A percentile compares a stretch with the other conserved stretches of the same genome.
phyloP scores from a whole-genome alignment of 768 basidiomycete genomes.

The Rhizopogon vinicolor region DNA sequence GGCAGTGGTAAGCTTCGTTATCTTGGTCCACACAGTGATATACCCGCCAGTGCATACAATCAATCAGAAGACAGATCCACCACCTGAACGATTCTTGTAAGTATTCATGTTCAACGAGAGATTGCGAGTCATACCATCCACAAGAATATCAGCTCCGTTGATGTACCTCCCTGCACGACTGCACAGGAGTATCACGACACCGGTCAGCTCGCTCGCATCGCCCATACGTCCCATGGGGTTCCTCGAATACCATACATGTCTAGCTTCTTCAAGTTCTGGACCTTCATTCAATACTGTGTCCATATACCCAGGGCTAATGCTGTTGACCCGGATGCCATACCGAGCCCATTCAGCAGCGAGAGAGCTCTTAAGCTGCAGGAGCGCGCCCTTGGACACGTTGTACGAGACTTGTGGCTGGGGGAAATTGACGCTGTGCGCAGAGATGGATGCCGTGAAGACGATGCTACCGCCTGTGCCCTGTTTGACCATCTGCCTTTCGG shows the following conservation, averaged over 20 bases:
- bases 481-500: slow-evolving; percentile 35
- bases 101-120: not conserved
- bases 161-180: slow-evolving; percentile 40
- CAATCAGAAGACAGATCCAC: slow-evolving; percentile 17
- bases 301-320: slow-evolving; percentile 40
- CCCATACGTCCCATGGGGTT: slow-evolving; percentile 44
- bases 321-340: slow-evolving; percentile 39
- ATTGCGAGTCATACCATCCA: slow-evolving; percentile 32
- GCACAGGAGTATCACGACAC: slow-evolving; percentile 35
- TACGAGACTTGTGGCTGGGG: slow-evolving; percentile 39
- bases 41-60: not conserved
- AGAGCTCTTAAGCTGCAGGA: slow-evolving; percentile 34
- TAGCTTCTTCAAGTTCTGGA: slow-evolving; percentile 25
- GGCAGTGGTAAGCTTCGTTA: not conserved
- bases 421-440: slow-evolving; percentile 36
- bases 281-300: slow-evolving; percentile 38
- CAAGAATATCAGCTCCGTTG: slow-evolving; percentile 36
- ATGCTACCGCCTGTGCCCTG: slow-evolving; percentile 37
- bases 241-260: slow-evolving; percentile 32
- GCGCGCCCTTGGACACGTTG: slow-evolving; percentile 38
- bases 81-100: slow-evolving; percentile 9
- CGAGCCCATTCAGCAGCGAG: slow-evolving; percentile 39
- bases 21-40: not conserved
- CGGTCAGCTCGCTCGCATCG: slow-evolving; percentile 34
- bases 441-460: slow-evolving; percentile 39